These are phyloP conservation scores for Ensete glaucum DNA, from an alignment of 176 grass and related monocot species.

Conservation along the genomic window DNA sequence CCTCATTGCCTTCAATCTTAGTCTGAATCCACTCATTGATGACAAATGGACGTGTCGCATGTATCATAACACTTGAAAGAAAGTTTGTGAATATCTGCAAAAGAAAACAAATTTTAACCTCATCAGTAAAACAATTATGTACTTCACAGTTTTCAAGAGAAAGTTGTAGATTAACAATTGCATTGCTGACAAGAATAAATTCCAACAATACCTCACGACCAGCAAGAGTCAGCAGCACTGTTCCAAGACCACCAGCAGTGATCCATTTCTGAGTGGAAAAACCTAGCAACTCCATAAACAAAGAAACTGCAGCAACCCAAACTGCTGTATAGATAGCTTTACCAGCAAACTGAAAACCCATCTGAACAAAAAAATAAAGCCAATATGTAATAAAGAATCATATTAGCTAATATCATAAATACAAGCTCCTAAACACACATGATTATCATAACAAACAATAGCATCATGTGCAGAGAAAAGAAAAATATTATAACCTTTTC, in stretches of 20 bases:
- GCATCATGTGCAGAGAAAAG: too few species aligned
- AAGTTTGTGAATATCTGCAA: slow-evolving; percentile 96
- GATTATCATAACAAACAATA: neutral
- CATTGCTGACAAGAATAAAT: neutral
- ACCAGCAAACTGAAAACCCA: slow-evolving; percentile 81
- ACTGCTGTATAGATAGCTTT: slow-evolving; percentile 88
- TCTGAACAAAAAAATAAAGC: slow-evolving; percentile 49
- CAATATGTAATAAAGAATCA: neutral
- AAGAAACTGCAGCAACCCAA: slow-evolving; percentile 79
- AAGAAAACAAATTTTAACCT: slow-evolving; percentile 9
- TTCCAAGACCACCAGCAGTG: slow-evolving; percentile 94
- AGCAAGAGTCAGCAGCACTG: slow-evolving; percentile 94
- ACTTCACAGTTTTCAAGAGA: neutral
- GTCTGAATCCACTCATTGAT: slow-evolving; percentile 89
- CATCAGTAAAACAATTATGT: neutral
- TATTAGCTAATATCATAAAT: too few species aligned
- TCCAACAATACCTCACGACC: slow-evolving; percentile 70
- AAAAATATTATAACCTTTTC: too few species aligned
- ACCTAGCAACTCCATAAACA: slow-evolving; percentile 96
- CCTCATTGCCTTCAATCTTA: slow-evolving; percentile 89
- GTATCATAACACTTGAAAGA: slow-evolving; percentile 95
- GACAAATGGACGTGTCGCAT: slow-evolving; percentile 88
- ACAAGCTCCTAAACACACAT: neutral
- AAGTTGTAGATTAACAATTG: neutral
- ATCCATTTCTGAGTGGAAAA: slow-evolving; percentile 97